Evolutionary conservation across 2,329 filamentous ascomycete genomes (phyloP).

Genomic region (Ophiocordyceps australis): DNA sequence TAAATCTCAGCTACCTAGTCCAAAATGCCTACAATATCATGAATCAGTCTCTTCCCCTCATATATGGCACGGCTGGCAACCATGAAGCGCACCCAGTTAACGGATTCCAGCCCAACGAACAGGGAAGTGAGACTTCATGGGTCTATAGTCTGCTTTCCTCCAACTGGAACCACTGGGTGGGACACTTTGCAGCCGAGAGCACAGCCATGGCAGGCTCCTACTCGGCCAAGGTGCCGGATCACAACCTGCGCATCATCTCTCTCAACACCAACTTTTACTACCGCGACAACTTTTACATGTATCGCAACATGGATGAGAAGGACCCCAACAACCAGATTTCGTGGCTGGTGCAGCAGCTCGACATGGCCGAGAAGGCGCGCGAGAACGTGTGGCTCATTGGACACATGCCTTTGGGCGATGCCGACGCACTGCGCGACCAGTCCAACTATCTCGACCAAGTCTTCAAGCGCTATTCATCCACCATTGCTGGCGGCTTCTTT

Average conservation of each 20-base stretch:
- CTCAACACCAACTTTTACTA: conserved; percentile 42
- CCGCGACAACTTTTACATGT: conserved; percentile 34
- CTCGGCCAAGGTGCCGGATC: conserved; percentile 21
- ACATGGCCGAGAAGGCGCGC: conserved; percentile 28
- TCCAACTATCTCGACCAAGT: conserved; percentile 35
- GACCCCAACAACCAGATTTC: conserved; percentile 32
- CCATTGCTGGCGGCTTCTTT: conserved; percentile 36
- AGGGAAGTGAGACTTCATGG: conserved; percentile 25
- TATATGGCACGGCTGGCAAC: conserved; percentile 36
- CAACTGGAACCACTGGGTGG: conserved; percentile 28
- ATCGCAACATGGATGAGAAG: conserved; percentile 22
- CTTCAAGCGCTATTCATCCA: conserved; percentile 30
- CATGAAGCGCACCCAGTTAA: conserved; percentile 35
- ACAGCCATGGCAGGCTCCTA: conserved; percentile 26
- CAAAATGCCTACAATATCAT: conserved; percentile 27
- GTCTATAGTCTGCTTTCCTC: conserved; percentile 27
- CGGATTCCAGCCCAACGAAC: conserved; percentile 22
- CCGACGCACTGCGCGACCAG: conserved; percentile 31
- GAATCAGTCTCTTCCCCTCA: conserved; percentile 17
- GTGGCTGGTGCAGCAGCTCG: conserved; percentile 34
- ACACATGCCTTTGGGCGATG: conserved; percentile 33
- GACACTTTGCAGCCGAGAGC: conserved; percentile 9
- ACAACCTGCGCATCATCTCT: conserved; percentile 36
- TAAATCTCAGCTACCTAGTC: conserved; percentile 15
- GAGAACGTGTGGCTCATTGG: conserved; percentile 39